Percentiles rank a stretch among this genome's conserved stretches.
phyloP scores from a whole-genome alignment of 2,329 filamentous ascomycete genomes.

The Tolypocladium ophioglossoides region DNA sequence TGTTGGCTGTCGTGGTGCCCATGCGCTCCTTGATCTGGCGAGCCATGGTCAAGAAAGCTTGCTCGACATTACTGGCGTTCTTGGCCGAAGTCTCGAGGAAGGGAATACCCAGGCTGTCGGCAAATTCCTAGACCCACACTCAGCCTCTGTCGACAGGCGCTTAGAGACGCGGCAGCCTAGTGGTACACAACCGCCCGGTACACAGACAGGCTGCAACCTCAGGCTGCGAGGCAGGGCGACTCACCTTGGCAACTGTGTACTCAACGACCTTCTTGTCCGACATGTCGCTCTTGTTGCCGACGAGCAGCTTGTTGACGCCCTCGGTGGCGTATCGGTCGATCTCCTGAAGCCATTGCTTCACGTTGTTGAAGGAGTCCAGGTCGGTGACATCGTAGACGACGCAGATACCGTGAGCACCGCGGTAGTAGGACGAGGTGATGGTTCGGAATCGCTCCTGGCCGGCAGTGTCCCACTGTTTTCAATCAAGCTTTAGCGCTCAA shows the following conservation, averaged over 20 bases:
- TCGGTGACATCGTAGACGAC: conserved; percentile 99
- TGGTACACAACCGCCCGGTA: background rate
- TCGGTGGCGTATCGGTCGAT: conserved; percentile 99
- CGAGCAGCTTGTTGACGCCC: conserved; percentile 97
- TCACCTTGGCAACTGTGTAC: conserved; percentile 97
- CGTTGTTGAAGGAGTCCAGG: conserved; percentile 99
- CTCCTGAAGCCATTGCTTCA: conserved; percentile 99
- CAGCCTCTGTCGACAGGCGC: conserved; percentile 4
- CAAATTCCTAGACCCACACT: conserved; percentile 65
- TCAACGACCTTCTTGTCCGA: conserved; percentile 99
- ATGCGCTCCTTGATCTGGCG: conserved; percentile 99
- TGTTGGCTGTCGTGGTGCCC: conserved; percentile 89
- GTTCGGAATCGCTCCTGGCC: conserved; percentile 99
- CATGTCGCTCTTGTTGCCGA: conserved; percentile 99
- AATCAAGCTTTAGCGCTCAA: background rate
- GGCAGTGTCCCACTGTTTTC: conserved; percentile 86
- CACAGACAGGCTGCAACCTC: background rate
- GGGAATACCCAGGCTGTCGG: conserved; percentile 94
- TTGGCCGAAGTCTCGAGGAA: conserved; percentile 99
- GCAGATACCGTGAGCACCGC: conserved; percentile 97
- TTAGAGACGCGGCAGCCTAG: conserved; percentile 1
- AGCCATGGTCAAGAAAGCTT: conserved; percentile 99
- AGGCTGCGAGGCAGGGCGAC: conserved; percentile 12
- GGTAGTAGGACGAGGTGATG: conserved; percentile 99
- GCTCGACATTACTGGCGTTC: conserved; percentile 99